Base-by-base conservation (phyloP, 2,329 filamentous ascomycete species). In the Fusarium duplospermum region DNA sequence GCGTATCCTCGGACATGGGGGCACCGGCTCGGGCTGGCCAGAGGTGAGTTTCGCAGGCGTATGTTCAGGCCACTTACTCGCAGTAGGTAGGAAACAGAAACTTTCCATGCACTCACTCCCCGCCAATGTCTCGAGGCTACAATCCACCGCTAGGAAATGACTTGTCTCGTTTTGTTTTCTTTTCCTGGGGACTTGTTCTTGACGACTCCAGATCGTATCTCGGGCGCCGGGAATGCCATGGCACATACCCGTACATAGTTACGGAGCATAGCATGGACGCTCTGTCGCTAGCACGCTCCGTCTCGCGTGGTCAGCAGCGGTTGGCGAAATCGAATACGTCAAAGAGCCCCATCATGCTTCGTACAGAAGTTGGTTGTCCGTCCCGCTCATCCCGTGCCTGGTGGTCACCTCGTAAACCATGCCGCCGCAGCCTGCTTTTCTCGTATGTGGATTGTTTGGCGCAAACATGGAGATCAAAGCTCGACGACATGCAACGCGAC, bases 381-480 rank as follows among this genome's bases (percentile, higher is more conserved):
- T 69, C 61, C 66, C 45, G 70, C 64, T 24, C 45, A 76, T 75
- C 66, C 66, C 64, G 66, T 75, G 70, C 66, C 62, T 70, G 42
- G 64, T 62, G 54, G 58, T 69, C 64, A 67, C 74, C 75, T 77
- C 76, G 72, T 77, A 77, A 76, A 76, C 68, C 69, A 73, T 77
- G 67, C 62, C 69, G 69, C 71, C 71, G 73, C 72, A 76, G 72
- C 73, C 65, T 76, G 66, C 47, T 77, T 74, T 69, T 66, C 72
- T 74, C 71, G 71, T 76, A 77, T 72, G 70, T 73, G 60, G 67
- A 64, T 33, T 59, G 52, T 64, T 74, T 62, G 63, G 67, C 52
- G 63, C 62, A 69, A 31, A 31, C 45, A 20, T 52, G 60, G 45
- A 59, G 40, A 64, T 58, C 38, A 61, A 66, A 74, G 69, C 67